Evolutionary conservation across 495 filamentous ascomycete genomes (phyloP).

Genomic region (Lineolata rhizophorae): DNA sequence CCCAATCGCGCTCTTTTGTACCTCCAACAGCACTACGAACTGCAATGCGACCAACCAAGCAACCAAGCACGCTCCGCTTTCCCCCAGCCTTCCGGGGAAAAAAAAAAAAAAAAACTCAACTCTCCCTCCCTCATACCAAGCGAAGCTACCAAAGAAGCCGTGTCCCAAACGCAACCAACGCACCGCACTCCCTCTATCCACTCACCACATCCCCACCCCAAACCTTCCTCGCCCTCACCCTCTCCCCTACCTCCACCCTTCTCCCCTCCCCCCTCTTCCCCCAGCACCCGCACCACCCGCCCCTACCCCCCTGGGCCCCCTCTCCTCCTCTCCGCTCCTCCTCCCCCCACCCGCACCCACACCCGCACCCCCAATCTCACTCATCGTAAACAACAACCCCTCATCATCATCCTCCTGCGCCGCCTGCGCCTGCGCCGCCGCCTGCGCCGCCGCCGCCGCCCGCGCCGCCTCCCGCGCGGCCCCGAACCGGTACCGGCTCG

Average conservation of each 20-base stretch:
- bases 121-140: no score
- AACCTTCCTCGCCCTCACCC: background rate
- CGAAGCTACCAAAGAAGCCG: no score
- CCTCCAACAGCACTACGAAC: no score
- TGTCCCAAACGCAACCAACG: no score
- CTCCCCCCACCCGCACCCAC: conserved; percentile 35
- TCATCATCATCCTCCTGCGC: conserved; percentile 41
- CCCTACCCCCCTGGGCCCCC: conserved; percentile 5
- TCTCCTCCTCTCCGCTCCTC: conserved; percentile 7
- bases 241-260: background rate
- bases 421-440: conserved; percentile 8
- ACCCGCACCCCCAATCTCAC: conserved; percentile 51
- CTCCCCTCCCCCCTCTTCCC: background rate
- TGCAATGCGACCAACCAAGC: no score
- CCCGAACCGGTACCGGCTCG: background rate
- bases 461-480: background rate
- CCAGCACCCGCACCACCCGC: conserved; percentile 3
- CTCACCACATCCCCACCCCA: no score
- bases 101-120: no score
- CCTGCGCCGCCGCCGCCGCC: conserved; percentile 8
- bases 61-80: no score
- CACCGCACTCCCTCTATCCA: no score
- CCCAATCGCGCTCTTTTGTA: no score
- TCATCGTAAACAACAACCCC: conserved; percentile 71
- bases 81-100: no score